Conservation (phyloP, 2,329 filamentous ascomycete species). For the Phialophora chinensis region DNA sequence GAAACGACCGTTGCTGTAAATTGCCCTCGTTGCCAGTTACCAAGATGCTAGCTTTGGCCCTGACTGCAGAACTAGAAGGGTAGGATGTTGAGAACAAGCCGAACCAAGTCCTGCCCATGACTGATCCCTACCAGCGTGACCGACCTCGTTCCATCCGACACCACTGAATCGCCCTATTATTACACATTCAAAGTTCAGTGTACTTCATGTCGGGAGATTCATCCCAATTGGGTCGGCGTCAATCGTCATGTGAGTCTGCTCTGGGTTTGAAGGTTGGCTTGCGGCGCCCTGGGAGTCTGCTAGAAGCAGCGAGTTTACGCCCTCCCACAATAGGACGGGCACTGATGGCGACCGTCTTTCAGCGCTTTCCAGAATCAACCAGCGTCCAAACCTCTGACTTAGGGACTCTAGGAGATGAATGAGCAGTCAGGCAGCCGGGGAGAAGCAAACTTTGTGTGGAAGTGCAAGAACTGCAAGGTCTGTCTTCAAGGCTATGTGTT, state of each 20-base stretch:
- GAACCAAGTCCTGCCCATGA: neutral
- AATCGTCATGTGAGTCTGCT: slow-evolving; percentile 78
- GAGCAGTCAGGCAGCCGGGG: slow-evolving; percentile 92
- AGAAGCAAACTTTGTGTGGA: slow-evolving; percentile 99
- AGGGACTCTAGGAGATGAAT: slow-evolving; percentile 71
- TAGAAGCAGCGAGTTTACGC: neutral
- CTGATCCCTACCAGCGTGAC: slow-evolving; percentile 70
- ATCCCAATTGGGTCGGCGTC: slow-evolving; percentile 84
- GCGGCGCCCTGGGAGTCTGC: neutral
- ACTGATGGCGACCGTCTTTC: neutral
- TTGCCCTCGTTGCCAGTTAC: neutral
- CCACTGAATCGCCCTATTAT: slow-evolving; percentile 81
- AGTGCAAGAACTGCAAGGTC: slow-evolving; percentile 97
- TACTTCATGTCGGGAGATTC: slow-evolving; percentile 91
- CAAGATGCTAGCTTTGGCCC: slow-evolving; percentile 36
- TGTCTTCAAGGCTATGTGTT: neutral
- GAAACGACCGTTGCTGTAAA: neutral
- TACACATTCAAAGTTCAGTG: slow-evolving; percentile 99
- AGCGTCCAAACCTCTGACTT: slow-evolving; percentile 8
- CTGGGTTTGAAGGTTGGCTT: neutral
- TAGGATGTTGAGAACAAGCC: slow-evolving; percentile 23
- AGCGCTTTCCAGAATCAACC: neutral
- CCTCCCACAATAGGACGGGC: too few species aligned
- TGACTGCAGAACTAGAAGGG: slow-evolving; percentile 41
- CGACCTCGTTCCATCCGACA: slow-evolving; percentile 84